Evolutionary conservation across 2,329 filamentous ascomycete species (phyloP).

Genomic region (Tricladium varicosporioides): DNA sequence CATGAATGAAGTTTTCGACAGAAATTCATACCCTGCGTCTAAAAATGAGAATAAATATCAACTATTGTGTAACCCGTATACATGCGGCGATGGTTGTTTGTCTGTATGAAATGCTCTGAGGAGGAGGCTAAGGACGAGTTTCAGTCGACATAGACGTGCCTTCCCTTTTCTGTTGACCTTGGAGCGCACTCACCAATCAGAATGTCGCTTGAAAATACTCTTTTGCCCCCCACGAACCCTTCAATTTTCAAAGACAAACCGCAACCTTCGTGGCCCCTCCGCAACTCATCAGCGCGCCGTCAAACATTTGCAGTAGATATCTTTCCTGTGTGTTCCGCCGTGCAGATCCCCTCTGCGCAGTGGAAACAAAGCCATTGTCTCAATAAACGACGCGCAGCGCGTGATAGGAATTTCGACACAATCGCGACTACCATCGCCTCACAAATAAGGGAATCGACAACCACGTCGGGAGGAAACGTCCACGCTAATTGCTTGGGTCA

Average conservation of each 20-base stretch:
- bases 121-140: too few species aligned
- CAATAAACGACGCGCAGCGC: constrained; percentile 6
- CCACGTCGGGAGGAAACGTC: constrained; percentile 8
- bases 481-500: constrained; percentile 12
- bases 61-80: too few species aligned
- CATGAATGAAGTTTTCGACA: too few species aligned
- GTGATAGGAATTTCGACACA: constrained; percentile 14
- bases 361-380: constrained; percentile 11
- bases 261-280: background rate
- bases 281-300: background rate
- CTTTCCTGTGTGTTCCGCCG: background rate
- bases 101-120: too few species aligned
- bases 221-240: background rate
- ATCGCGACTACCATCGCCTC: constrained; percentile 10
- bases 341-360: background rate
- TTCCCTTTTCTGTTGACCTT: too few species aligned
- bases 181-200: too few species aligned
- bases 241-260: background rate
- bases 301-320: background rate
- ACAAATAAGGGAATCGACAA: constrained; percentile 16
- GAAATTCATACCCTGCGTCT: too few species aligned
- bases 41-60: too few species aligned
- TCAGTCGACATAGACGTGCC: too few species aligned
- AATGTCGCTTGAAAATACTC: too few species aligned
- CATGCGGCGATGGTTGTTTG: too few species aligned